Conservation (phyloP, 164 flowering plant species). For the Stephania yunnanensis region DNA sequence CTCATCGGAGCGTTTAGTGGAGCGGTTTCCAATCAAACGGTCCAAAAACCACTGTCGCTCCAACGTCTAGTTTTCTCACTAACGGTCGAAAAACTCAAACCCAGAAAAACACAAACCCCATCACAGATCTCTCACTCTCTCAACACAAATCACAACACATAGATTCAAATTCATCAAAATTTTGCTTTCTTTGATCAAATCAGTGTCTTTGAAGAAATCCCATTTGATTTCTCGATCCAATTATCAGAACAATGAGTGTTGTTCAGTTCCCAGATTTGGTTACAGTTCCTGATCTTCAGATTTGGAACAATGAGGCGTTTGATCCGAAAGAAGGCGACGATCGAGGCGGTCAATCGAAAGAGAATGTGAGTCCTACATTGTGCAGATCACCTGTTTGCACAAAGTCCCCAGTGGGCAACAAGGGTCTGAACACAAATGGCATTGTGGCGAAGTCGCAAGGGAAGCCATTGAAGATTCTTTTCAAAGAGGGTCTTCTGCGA, state of each 20-base stretch:
- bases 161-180: neutral
- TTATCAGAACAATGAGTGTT: slow-evolving; percentile 31
- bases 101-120: slow-evolving; percentile 7
- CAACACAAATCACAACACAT: neutral
- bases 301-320: slow-evolving; percentile 78
- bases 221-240: neutral
- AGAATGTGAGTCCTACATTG: slow-evolving; percentile 41
- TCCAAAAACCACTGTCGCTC: slow-evolving; percentile 20
- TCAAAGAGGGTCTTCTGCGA: slow-evolving; percentile 20
- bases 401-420: slow-evolving; percentile 26
- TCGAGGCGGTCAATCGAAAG: slow-evolving; percentile 44
- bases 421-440: slow-evolving; percentile 25
- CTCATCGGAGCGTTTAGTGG: slow-evolving; percentile 12
- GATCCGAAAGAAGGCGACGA: slow-evolving; percentile 25
- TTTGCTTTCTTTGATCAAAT: neutral
- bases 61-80: slow-evolving; percentile 41
- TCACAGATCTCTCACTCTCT: neutral
- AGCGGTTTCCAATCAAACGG: slow-evolving; percentile 47
- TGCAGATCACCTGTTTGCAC: slow-evolving; percentile 24
- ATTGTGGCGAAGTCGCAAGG: slow-evolving; percentile 18
- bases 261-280: slow-evolving; percentile 39
- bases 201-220: neutral
- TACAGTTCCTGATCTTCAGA: slow-evolving; percentile 43
- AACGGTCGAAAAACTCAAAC: slow-evolving; percentile 54
- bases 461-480: slow-evolving; percentile 25